Conservation (phyloP, 768 basidiomycete genomes). For the Leccinum longicurvipes region DNA sequence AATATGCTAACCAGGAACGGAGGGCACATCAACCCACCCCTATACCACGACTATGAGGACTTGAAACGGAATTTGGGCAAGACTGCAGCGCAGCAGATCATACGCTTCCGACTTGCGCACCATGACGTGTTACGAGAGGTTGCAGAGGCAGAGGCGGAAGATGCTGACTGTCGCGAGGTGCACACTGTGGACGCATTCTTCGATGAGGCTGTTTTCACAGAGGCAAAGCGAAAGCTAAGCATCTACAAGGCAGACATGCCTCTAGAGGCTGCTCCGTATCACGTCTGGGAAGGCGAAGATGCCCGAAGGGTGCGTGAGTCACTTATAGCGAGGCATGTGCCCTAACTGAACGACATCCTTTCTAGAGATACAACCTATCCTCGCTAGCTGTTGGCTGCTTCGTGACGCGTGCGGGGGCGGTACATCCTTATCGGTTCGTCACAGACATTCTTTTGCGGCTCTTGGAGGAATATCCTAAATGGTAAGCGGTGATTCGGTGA, state of each 20-base stretch:
- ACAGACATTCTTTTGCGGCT: conserved; percentile 56
- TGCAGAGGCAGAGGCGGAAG: conserved; percentile 27
- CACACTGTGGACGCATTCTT: conserved; percentile 36
- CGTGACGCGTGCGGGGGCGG: conserved; percentile 52
- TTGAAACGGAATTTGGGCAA: conserved; percentile 38
- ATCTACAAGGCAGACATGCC: conserved; percentile 51
- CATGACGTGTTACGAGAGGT: conserved; percentile 30
- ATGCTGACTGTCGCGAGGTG: conserved; percentile 31
- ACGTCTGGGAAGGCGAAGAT: conserved; percentile 29
- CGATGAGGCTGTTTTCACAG: conserved; percentile 28
- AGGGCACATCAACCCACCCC: conserved; percentile 48
- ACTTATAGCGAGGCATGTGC: background rate
- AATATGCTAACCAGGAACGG: conserved; percentile 37
- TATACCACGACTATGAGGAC: conserved; percentile 43
- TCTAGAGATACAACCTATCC: conserved; percentile 50
- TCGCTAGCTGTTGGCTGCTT: conserved; percentile 48
- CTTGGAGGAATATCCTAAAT: conserved; percentile 43
- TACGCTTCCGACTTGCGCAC: conserved; percentile 41
- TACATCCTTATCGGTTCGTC: conserved; percentile 69
- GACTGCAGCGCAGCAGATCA: conserved; percentile 36
- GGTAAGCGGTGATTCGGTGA: conserved; percentile 21
- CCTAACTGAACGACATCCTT: background rate
- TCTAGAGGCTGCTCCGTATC: conserved; percentile 36
- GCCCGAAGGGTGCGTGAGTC: conserved; percentile 33
- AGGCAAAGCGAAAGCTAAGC: conserved; percentile 42